phyloP scores from a whole-genome alignment of 306 rosid genomes.

The Glycyrrhiza uralensis region DNA sequence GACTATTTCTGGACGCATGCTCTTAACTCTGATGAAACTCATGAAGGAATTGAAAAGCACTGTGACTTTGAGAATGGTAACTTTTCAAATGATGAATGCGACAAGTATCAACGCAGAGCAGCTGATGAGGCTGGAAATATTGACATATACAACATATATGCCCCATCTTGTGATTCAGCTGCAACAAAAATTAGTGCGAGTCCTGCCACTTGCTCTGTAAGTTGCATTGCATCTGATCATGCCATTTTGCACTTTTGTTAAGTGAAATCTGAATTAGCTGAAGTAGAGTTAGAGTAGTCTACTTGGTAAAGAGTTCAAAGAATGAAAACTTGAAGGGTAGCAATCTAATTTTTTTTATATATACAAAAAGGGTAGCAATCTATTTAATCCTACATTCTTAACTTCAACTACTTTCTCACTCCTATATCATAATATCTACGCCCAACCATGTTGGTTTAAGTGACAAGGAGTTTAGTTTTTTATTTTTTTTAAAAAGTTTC shows the following conservation, averaged over 20 bases:
- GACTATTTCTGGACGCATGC: conserved; percentile 56
- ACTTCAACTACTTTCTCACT: too few species aligned
- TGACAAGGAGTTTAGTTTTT: too few species aligned
- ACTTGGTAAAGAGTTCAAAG: not conserved
- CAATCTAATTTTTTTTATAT: not conserved
- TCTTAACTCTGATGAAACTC: conserved; percentile 53
- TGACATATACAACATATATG: conserved; percentile 46
- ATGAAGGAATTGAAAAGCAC: conserved; percentile 34
- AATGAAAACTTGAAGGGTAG: not conserved
- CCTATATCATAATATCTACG: too few species aligned
- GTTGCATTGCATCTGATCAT: conserved; percentile 22
- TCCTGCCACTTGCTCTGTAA: conserved; percentile 26
- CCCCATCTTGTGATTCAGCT: conserved; percentile 35
- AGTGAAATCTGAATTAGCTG: not conserved
- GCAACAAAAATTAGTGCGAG: conserved; percentile 8
- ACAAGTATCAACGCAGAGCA: not conserved
- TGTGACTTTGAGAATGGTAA: conserved; percentile 36
- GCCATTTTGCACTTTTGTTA: not conserved
- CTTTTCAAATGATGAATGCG: conserved; percentile 25
- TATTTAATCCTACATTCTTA: too few species aligned
- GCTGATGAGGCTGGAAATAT: conserved; percentile 25
- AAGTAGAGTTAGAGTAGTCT: not conserved
- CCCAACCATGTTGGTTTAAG: too few species aligned
- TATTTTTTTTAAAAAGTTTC: too few species aligned
- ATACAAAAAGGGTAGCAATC: not conserved